phyloP scores from a whole-genome alignment of 495 filamentous ascomycete genomes.

The Aspergillus campestris region DNA sequence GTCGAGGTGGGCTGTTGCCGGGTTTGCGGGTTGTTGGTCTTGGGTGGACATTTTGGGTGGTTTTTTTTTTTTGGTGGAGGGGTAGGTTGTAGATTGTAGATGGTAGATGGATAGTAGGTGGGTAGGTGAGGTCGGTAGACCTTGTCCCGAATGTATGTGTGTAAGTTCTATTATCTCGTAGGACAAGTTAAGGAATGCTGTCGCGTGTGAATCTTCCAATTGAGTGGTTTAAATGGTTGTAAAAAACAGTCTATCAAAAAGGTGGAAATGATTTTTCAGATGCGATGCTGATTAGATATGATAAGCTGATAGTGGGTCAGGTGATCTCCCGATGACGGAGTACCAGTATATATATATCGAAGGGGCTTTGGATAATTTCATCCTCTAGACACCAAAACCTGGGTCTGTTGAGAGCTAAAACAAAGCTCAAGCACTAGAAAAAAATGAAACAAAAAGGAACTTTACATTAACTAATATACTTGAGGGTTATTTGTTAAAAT shows the following conservation, averaged over 20 bases:
- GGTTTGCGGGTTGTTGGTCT: slow-evolving; percentile 2
- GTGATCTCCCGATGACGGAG: slow-evolving; percentile 10
- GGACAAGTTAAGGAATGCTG: no score
- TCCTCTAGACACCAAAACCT: no score
- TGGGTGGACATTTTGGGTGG: neutral
- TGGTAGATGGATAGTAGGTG: no score
- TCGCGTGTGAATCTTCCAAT: no score
- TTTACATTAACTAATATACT: no score
- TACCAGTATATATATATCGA: neutral
- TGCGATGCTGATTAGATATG: slow-evolving; percentile 16
- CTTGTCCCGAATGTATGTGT: neutral
- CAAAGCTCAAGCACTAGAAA: no score
- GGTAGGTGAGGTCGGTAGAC: neutral
- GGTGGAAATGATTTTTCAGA: neutral
- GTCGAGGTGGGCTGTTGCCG: slow-evolving; percentile 53
- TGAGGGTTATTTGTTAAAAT: no score
- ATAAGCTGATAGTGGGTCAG: slow-evolving; percentile 11
- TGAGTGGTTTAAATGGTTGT: neutral
- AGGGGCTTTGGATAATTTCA: slow-evolving; percentile 3
- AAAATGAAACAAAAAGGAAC: no score
- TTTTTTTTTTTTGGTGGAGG: neutral
- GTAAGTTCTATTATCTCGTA: neutral
- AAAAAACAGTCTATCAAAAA: neutral
- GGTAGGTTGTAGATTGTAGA: neutral
- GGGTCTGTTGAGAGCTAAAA: no score